Evolutionary conservation across 768 basidiomycete genomes (phyloP).

Genomic region (Suillus cothurnatus): DNA sequence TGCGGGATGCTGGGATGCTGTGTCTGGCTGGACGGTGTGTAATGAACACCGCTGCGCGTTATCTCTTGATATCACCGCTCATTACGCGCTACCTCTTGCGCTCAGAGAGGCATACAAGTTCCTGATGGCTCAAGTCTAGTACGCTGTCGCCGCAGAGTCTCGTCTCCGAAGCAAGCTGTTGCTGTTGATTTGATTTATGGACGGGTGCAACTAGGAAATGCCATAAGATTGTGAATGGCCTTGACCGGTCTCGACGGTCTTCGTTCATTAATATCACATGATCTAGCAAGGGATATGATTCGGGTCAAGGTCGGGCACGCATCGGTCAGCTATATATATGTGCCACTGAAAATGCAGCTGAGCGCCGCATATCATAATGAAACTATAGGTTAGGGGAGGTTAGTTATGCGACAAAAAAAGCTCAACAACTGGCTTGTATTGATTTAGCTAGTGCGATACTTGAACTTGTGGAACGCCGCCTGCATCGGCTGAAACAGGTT

Average conservation of each 20-base stretch:
- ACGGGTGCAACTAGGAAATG: slow-evolving; percentile 67
- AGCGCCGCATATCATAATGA: background rate
- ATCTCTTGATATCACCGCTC: too few species aligned
- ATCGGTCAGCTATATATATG: background rate
- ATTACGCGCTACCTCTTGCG: background rate
- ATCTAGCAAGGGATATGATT: background rate
- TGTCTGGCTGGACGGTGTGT: slow-evolving; percentile 74
- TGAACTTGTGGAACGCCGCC: too few species aligned
- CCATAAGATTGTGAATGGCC: slow-evolving; percentile 67
- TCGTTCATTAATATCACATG: background rate
- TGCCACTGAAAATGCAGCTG: background rate
- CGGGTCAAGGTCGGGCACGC: background rate
- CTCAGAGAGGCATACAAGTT: slow-evolving; percentile 39
- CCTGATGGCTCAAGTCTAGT: slow-evolving; percentile 63
- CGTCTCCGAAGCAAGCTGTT: slow-evolving; percentile 77
- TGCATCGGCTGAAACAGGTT: too few species aligned
- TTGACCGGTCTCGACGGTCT: background rate
- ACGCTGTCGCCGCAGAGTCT: slow-evolving; percentile 70
- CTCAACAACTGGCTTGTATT: background rate
- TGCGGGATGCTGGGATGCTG: slow-evolving; percentile 60
- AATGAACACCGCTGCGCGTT: slow-evolving; percentile 47
- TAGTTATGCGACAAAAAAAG: background rate
- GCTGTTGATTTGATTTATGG: slow-evolving; percentile 75
- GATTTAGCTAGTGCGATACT: background rate
- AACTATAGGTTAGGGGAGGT: background rate